Evolutionary conservation across 2,329 filamentous ascomycete species (phyloP).

Genomic region (Alternaria postmessia): DNA sequence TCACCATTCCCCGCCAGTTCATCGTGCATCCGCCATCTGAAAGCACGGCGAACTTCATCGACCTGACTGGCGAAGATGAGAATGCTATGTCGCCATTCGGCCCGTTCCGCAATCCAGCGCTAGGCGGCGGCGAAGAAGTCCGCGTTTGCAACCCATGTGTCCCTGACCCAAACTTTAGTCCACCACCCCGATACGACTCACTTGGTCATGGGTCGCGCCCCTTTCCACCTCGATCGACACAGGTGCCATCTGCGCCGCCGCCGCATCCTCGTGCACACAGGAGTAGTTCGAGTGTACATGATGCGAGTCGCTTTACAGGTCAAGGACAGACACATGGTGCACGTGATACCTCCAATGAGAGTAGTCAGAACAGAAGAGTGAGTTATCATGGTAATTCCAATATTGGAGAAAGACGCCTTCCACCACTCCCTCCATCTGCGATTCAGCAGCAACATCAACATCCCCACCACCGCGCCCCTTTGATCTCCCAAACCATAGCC

Average conservation of each 20-base stretch:
- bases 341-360: constrained; percentile 30
- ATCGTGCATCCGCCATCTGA: constrained; percentile 75
- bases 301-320: constrained; percentile 23
- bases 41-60: constrained; percentile 45
- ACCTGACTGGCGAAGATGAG: constrained; percentile 54
- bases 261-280: constrained; percentile 31
- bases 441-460: constrained; percentile 15
- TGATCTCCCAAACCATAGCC: constrained; percentile 19
- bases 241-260: constrained; percentile 16
- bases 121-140: constrained; percentile 73
- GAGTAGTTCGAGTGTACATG: constrained; percentile 31
- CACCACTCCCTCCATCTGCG: constrained; percentile 27
- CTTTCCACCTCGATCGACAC: constrained; percentile 16
- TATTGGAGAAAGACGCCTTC: constrained; percentile 36
- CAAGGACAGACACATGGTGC: constrained; percentile 29
- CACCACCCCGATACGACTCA: constrained; percentile 60
- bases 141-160: constrained; percentile 77
- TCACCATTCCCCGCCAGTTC: constrained; percentile 91
- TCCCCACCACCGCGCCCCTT: constrained; percentile 18
- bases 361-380: constrained; percentile 29
- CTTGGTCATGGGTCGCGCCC: constrained; percentile 9
- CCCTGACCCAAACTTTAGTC: constrained; percentile 71
- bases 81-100: constrained; percentile 39
- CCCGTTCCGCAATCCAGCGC: constrained; percentile 55
- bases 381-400: constrained; percentile 36